Evolutionary conservation across 2,329 filamentous ascomycete species (phyloP).

Genomic region (Paraconiothyrium brasiliense): DNA sequence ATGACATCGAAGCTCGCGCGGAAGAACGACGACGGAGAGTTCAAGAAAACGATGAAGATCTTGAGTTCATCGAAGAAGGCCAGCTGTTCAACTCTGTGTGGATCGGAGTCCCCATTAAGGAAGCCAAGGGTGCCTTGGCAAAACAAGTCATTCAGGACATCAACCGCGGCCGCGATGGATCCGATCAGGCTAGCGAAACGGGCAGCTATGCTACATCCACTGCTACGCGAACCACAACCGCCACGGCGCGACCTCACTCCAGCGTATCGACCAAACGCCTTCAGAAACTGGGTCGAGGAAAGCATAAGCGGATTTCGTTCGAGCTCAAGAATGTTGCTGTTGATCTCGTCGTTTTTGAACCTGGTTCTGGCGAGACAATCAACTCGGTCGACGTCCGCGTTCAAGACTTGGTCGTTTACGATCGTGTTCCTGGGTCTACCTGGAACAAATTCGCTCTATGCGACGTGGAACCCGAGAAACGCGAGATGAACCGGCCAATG

Average conservation of each 20-base stretch:
- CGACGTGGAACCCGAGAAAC: constrained; percentile 83
- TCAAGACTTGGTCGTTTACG: constrained; percentile 86
- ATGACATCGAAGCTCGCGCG: constrained; percentile 84
- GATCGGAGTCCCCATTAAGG: constrained; percentile 87
- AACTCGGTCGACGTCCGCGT: constrained; percentile 88
- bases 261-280: constrained; percentile 56
- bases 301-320: constrained; percentile 93
- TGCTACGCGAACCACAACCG: constrained; percentile 45
- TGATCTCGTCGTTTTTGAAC: constrained; percentile 83
- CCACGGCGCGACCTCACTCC: constrained; percentile 54
- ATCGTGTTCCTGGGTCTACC: constrained; percentile 92
- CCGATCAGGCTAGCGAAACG: constrained; percentile 87
- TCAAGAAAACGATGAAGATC: constrained; percentile 70
- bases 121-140: constrained; percentile 82
- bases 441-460: constrained; percentile 99
- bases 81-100: constrained; percentile 99
- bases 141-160: constrained; percentile 88
- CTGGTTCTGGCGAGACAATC: constrained; percentile 79
- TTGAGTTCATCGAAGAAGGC: constrained; percentile 81
- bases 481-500: constrained; percentile 89
- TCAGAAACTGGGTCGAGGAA: constrained; percentile 83
- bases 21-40: constrained; percentile 73
- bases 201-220: constrained; percentile 82
- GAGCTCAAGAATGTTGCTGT: constrained; percentile 85
- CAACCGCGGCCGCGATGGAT: constrained; percentile 42